Base-by-base conservation (phyloP, 2,329 filamentous ascomycete species). In the Fusarium ambrosium region DNA sequence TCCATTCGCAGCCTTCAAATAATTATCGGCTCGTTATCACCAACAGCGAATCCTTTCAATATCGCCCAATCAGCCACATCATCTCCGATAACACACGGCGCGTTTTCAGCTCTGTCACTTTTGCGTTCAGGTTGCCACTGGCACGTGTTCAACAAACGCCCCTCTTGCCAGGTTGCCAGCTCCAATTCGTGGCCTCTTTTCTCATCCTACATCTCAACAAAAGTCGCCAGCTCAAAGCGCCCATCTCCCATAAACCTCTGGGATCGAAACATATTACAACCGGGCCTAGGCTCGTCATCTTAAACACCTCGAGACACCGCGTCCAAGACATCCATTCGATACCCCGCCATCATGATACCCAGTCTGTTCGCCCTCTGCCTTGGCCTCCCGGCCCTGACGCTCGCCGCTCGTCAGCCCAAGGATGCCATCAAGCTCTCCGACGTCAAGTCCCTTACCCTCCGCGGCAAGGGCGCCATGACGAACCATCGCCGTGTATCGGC, bases 371-470 rank as follows among this genome's bases (percentile, higher is more conserved):
- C 73, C 62, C 56, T 75, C 62, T 11, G 76, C 62, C 64, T 81
- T 69, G 24, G 72, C 64, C 73, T 82, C 43, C 78, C 80, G 18
- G 53, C 76, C 60, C 75, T 81, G 60, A 56, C 77, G 67, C 65
- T 77, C 45, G 62, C 78, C 55, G 72, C 80, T 27, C 79, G 80
- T 9, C 71, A 60, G 32, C 85, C 88, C 67, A 85, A 84, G 43
- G 84, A 89, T 78, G 89, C 89, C 67, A 88, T 91, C 79, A 87
- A 89, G 68, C 87, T 91, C 77, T 90, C 88, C 29, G 78, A 87
- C 3, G 93, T 98, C 65, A 90, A 94, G 76, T 88, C 92, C 58
- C 89, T 98, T 45, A 98, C 95, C 8, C 89, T 98, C 14, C 92
- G 91, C 69, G 88, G 89, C 74, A 88, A 88, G 70, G 82, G 82